These are phyloP conservation scores for Saprolegnia diclina DNA, from an alignment of 352 stramenopile species.

Conservation along the genomic window DNA sequence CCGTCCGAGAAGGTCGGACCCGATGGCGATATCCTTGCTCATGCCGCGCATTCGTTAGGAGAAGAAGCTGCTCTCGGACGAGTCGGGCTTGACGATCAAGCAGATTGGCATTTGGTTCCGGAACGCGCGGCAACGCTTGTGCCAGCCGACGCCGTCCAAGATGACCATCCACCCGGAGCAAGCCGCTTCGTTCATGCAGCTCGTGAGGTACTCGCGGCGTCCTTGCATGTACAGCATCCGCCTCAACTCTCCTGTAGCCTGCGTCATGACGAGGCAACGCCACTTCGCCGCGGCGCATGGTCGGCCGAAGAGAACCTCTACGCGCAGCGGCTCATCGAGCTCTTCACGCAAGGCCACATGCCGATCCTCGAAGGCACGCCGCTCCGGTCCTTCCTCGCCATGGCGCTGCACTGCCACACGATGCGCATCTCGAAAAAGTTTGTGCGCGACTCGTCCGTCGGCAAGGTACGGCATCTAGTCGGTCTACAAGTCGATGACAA, in stretches of 20 bases:
- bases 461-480: constrained; percentile 2
- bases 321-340: constrained; percentile 24
- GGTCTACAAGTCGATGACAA: not conserved
- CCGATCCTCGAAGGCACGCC: constrained; percentile 26
- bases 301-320: constrained; percentile 21
- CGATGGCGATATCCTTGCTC: not conserved
- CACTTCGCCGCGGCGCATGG: constrained; percentile 21
- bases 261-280: constrained; percentile 14
- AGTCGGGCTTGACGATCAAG: constrained; percentile 27
- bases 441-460: constrained; percentile 26
- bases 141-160: constrained; percentile 19
- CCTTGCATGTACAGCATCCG: not conserved
- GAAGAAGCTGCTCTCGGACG: constrained; percentile 19
- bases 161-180: constrained; percentile 25
- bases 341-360: constrained; percentile 21
- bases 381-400: constrained; percentile 22
- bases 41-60: not conserved
- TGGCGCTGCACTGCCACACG: constrained; percentile 22
- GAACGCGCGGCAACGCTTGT: constrained; percentile 25
- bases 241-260: not conserved
- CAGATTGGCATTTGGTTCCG: constrained; percentile 28
- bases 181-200: constrained; percentile 18
- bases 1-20: constrained; percentile 16
- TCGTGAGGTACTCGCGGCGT: not conserved
- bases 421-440: constrained; percentile 29